Conservation (phyloP, 352 stramenopile species). For the Saprolegnia diclina region DNA sequence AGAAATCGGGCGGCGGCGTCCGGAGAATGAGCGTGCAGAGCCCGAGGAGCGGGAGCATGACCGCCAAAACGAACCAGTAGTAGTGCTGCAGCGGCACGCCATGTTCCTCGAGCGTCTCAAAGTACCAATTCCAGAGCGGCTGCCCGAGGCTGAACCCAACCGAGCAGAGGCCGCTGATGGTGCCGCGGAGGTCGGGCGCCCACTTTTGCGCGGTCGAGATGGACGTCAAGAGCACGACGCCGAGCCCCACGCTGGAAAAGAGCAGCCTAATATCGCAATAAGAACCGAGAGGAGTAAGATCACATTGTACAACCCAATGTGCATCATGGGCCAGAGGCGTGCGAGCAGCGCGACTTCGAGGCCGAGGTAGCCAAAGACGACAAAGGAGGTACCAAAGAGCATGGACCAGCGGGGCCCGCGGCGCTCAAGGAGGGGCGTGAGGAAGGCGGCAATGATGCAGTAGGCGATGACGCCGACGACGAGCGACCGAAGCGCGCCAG, state of each 20-base stretch:
- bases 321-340: background rate
- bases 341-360: background rate
- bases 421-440: constrained; percentile 3
- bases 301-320: background rate
- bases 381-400: background rate
- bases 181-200: constrained; percentile 5
- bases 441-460: background rate
- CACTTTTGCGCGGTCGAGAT: constrained; percentile 21
- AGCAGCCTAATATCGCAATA: background rate
- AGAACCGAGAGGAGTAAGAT: background rate
- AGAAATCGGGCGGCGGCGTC: constrained; percentile 8
- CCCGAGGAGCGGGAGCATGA: background rate
- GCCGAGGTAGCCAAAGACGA: background rate
- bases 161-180: background rate
- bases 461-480: background rate
- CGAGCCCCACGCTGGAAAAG: background rate
- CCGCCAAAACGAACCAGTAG: background rate
- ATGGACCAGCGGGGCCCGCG: constrained; percentile 4
- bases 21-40: constrained; percentile 3
- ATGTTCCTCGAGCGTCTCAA: background rate
- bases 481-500: background rate
- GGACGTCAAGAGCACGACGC: background rate
- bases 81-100: background rate
- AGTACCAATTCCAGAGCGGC: background rate
- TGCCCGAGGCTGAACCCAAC: background rate